phyloP scores from a whole-genome alignment of 2,329 filamentous ascomycete species.

The Penicillium fuscoglaucum region DNA sequence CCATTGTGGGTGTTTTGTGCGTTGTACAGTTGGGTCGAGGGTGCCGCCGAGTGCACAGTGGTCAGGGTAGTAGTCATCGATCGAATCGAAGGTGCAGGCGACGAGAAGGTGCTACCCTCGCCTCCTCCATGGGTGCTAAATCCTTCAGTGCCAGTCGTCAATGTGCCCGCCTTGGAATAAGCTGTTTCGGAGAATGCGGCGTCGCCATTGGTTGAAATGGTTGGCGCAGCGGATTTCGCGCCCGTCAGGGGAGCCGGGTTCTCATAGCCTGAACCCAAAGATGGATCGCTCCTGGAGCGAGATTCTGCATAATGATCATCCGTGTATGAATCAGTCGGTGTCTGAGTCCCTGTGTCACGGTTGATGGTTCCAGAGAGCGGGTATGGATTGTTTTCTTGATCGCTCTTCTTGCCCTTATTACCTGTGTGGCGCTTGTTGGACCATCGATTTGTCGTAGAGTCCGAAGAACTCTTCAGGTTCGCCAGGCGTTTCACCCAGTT shows the following conservation, averaged over 20 bases:
- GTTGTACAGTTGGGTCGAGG: conserved; percentile 49
- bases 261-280: conserved; percentile 62
- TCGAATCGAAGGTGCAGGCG: conserved; percentile 63
- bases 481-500: conserved; percentile 93
- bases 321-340: conserved; percentile 51
- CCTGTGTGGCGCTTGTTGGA: conserved; percentile 40
- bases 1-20: conserved; percentile 34
- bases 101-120: conserved; percentile 65
- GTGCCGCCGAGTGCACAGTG: conserved; percentile 63
- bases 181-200: conserved; percentile 71
- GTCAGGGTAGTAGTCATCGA: conserved; percentile 66
- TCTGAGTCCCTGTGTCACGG: conserved; percentile 42
- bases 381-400: conserved; percentile 86
- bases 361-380: conserved; percentile 70
- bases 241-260: conserved; percentile 61
- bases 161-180: conserved; percentile 79
- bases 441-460: conserved; percentile 44
- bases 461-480: conserved; percentile 75
- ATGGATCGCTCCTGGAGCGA: conserved; percentile 59
- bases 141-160: conserved; percentile 61
- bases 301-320: conserved; percentile 54
- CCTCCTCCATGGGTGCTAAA: conserved; percentile 67
- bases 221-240: conserved; percentile 73
- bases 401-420: conserved; percentile 58
- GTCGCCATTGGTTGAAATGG: conserved; percentile 80